Percentiles rank a stretch among this genome's conserved stretches.
phyloP scores from a whole-genome alignment of 2,329 filamentous ascomycete species.

The Aspergillus sp. region DNA sequence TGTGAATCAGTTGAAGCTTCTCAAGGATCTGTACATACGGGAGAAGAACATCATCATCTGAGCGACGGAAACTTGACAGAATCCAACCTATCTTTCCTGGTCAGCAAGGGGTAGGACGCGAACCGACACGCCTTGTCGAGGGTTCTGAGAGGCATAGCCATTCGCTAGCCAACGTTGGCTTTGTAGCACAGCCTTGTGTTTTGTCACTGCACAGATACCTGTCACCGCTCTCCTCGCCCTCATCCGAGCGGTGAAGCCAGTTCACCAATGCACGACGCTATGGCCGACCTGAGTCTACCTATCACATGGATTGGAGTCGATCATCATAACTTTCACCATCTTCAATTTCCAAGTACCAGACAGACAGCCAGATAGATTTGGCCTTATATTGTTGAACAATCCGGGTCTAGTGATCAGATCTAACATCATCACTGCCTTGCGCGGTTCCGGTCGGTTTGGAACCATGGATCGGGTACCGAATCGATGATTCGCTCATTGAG shows the following conservation, averaged over 20 bases:
- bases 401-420: background rate
- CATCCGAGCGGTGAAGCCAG: no score
- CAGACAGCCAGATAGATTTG: no score
- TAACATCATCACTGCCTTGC: background rate
- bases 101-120: background rate
- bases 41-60: slow-evolving; percentile 39
- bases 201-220: no score
- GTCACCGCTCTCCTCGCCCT: no score
- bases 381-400: background rate
- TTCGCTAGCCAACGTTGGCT: no score
- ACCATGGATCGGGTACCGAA: slow-evolving; percentile 2
- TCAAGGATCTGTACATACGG: slow-evolving; percentile 35
- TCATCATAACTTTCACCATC: no score
- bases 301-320: no score
- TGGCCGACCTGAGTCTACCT: no score
- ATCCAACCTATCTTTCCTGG: background rate
- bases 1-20: slow-evolving; percentile 36
- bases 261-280: no score
- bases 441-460: background rate
- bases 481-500: slow-evolving; percentile 1
- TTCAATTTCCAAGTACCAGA: no score
- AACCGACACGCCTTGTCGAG: background rate
- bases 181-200: no score
- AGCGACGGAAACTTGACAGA: slow-evolving; percentile 2
- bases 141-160: background rate